Base-by-base conservation (phyloP, 176 grass and related monocot genomes). In the Panicum miliaceum region DNA sequence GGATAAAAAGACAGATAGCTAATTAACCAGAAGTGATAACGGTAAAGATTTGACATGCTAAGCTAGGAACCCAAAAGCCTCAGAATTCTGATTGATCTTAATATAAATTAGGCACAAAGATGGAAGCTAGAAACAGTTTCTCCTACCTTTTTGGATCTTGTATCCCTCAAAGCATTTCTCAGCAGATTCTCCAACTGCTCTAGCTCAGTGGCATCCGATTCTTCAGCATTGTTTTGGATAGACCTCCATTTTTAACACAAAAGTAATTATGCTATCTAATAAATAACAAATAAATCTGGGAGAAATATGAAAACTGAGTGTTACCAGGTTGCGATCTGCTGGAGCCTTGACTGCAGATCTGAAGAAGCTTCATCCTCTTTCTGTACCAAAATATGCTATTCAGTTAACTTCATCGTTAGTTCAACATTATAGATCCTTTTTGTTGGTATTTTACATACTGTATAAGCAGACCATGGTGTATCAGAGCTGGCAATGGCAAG, bases 301-400 rank as follows among this genome's bases (percentile, higher is more conserved):
- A 22, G 22, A 59, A 11, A 25, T 59, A 8, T 34, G 46, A 34
- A 32, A 51, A 51, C 71, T 20, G 7, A 10, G 26, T 12, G 12
- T 32, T 63, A 29, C 46, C 71, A 73, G 71, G 46, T 6, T 1
- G 71, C 26, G 20, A 73, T 73, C 46, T 73, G 4, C 14, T 8
- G 27, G 4, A 73, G 46, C 71, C 16, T 73, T 15, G 27, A 73
- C 71, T 73, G 71, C 15, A 73, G 18, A 73, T 73, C 45, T 52
- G 45, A 34, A 73, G 26, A 34, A 51, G 16, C 14, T 29, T 50
- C 68, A 72, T 72, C 46, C 15, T 52, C 29, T 26, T 20, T 73
- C 45, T 73, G 45, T 52, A 34, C 26, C 46, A 73, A 18, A 73
- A 51, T 8, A 51, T 25, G 2, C 25, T 32, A 73, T 25, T 73